Conservation (phyloP, 306 rosid genomes). For the Vicia faba region DNA sequence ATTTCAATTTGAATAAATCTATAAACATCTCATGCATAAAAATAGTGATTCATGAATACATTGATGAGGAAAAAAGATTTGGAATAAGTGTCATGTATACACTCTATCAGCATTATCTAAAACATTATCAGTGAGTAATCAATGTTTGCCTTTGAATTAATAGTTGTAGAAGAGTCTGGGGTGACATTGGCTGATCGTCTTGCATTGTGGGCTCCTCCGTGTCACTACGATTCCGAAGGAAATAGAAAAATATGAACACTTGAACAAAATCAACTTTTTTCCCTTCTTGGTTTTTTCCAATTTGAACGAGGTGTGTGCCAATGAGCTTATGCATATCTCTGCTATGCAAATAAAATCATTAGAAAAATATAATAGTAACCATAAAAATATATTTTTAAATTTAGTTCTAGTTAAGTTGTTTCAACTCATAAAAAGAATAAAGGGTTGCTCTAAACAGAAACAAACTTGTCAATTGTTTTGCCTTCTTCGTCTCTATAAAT, state of each 20-base stretch:
- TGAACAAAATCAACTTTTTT: not conserved
- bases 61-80: not conserved
- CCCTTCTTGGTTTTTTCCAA: not conserved
- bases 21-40: constrained; percentile 65
- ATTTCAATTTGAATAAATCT: constrained; percentile 81
- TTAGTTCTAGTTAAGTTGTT: too few relatives aligned
- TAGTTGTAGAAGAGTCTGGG: constrained; percentile 76
- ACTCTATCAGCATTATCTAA: constrained; percentile 57
- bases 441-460: too few relatives aligned
- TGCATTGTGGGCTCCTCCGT: constrained; percentile 46
- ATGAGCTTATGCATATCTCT: constrained; percentile 72
- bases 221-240: constrained; percentile 46
- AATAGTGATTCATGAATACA: constrained; percentile 17
- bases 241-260: constrained; percentile 33
- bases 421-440: too few relatives aligned
- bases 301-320: not conserved
- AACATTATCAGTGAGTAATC: constrained; percentile 58
- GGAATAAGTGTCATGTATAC: not conserved
- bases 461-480: too few relatives aligned
- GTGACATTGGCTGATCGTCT: constrained; percentile 65
- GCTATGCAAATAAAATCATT: constrained; percentile 43
- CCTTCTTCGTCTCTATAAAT: too few relatives aligned
- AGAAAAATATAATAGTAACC: constrained; percentile 29
- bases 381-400: constrained; percentile 29
- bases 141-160: constrained; percentile 59